These are phyloP conservation scores for Boletus reticulatus DNA, from an alignment of 768 basidiomycete species.

Conservation along the genomic window DNA sequence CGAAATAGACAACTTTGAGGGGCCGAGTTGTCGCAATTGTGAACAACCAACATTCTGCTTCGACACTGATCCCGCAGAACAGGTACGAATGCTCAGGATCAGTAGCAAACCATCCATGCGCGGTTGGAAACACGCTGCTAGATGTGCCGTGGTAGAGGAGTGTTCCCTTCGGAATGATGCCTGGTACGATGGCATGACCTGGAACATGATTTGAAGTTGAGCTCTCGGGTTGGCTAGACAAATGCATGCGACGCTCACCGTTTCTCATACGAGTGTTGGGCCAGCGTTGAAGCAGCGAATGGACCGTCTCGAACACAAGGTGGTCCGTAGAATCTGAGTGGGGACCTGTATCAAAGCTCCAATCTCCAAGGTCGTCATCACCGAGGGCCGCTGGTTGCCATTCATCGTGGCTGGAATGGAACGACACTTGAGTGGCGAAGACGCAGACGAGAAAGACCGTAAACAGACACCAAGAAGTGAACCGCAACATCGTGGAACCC, in stretches of 20 bases:
- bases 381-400: not conserved
- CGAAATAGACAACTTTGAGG: slow-evolving; percentile 34
- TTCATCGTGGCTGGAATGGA: not conserved
- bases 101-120: slow-evolving; percentile 31
- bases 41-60: slow-evolving; percentile 28
- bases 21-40: slow-evolving; percentile 27
- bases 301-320: slow-evolving; percentile 19
- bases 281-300: slow-evolving; percentile 38
- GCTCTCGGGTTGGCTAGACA: not conserved
- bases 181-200: slow-evolving; percentile 26
- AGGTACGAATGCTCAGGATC: slow-evolving; percentile 37
- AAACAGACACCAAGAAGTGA: not conserved
- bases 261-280: slow-evolving; percentile 44
- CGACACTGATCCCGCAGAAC: slow-evolving; percentile 29
- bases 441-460: not conserved
- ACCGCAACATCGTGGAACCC: not conserved
- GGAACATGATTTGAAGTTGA: too few relatives aligned
- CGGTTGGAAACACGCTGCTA: slow-evolving; percentile 16
- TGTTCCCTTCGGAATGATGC: slow-evolving; percentile 32
- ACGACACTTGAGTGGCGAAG: not conserved
- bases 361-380: not conserved
- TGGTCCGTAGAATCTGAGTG: slow-evolving; percentile 26
- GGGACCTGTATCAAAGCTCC: not conserved
- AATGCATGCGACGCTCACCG: slow-evolving; percentile 12
- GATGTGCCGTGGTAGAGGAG: slow-evolving; percentile 32